Evolutionary conservation across 257 asterid genomes (phyloP).

Genomic region (Solanum gracilifrons): DNA sequence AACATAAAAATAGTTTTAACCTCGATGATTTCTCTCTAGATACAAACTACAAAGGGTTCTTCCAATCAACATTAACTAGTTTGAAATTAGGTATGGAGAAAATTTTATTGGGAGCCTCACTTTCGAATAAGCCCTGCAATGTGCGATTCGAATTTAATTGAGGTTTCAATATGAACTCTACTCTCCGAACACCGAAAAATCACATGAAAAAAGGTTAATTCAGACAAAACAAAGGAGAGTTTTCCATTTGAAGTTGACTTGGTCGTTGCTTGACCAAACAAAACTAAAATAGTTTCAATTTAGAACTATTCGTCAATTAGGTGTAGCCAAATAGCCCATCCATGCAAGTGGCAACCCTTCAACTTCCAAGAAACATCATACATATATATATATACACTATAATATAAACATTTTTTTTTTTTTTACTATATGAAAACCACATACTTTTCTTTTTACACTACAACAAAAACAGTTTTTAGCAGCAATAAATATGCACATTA

Average conservation of each 20-base stretch:
- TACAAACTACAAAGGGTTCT: background rate
- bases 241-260: background rate
- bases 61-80: background rate
- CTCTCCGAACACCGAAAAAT: too few species aligned
- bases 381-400: too few species aligned
- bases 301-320: background rate
- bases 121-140: too few species aligned
- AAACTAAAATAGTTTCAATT: background rate
- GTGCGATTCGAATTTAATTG: too few species aligned
- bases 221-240: background rate
- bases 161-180: too few species aligned
- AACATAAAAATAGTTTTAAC: background rate
- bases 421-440: background rate
- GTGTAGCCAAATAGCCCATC: background rate
- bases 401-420: background rate
- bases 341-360: background rate
- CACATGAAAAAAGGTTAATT: background rate
- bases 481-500: too few species aligned
- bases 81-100: background rate
- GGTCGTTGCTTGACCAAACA: background rate
- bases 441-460: background rate
- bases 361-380: too few species aligned
- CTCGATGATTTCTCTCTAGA: background rate
- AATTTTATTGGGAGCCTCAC: background rate
- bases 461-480: too few species aligned